A percentile compares a stretch with the other conserved stretches of the same genome.
These are phyloP conservation scores for Neospora caninum DNA, from an alignment of 169 alveolate genomes.

Conservation along the genomic window DNA sequence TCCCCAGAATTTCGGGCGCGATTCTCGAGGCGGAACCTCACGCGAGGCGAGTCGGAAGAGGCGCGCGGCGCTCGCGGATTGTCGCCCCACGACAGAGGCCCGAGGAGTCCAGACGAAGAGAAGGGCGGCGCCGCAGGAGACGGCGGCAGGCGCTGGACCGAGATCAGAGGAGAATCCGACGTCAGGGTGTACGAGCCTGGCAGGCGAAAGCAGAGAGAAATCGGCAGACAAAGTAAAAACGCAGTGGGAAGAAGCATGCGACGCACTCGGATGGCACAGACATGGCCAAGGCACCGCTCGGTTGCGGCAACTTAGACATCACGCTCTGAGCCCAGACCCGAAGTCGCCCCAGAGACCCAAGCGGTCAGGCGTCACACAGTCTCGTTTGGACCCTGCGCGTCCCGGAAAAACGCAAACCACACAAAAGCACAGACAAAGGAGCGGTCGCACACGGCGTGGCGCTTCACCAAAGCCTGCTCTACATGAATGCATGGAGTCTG, in stretches of 20 bases:
- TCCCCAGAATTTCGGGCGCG: neutral
- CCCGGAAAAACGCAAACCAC: too few species aligned
- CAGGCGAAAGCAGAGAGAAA: neutral
- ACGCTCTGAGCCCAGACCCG: too few species aligned
- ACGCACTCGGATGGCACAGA: neutral
- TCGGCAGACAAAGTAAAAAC: neutral
- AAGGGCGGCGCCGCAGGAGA: neutral
- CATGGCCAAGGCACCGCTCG: too few species aligned
- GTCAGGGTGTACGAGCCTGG: conserved; percentile 21
- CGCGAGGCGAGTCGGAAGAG: neutral
- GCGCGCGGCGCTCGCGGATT: neutral
- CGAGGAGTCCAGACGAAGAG: neutral
- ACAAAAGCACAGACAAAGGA: too few species aligned
- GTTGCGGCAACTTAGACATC: too few species aligned
- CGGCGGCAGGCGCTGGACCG: neutral
- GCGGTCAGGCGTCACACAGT: too few species aligned
- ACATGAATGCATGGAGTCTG: too few species aligned
- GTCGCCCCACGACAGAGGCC: neutral
- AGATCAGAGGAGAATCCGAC: neutral
- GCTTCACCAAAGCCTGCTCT: too few species aligned
- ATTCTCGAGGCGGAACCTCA: conserved; percentile 14
- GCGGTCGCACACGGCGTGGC: too few species aligned
- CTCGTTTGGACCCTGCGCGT: too few species aligned
- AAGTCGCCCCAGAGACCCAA: too few species aligned
- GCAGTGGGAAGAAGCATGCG: neutral